These are phyloP conservation scores for Viola pubescens DNA, from an alignment of 441 rosid genomes.

Conservation along the genomic window DNA sequence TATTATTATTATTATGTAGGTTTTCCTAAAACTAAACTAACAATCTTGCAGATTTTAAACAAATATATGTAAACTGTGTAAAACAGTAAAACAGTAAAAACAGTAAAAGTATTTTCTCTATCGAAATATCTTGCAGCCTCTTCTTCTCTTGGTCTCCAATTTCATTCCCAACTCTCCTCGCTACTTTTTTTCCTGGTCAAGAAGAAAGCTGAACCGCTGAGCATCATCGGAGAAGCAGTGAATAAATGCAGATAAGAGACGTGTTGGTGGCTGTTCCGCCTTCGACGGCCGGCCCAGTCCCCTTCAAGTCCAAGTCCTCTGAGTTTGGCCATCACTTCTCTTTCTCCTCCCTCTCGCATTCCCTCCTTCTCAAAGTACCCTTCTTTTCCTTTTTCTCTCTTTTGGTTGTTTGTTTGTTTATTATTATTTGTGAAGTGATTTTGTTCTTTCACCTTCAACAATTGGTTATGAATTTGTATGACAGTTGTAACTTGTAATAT, in stretches of 20 bases:
- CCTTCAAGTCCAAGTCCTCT: constrained; percentile 12
- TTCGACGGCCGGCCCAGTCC: constrained; percentile 14
- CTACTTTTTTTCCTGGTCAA: no score
- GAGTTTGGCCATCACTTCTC: constrained; percentile 24
- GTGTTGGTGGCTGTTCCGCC: constrained; percentile 29
- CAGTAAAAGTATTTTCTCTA: not conserved
- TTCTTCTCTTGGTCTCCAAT: not conserved
- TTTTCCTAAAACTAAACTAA: no score
- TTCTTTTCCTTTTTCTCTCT: constrained; percentile 6
- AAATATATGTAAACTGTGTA: no score
- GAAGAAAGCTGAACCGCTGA: constrained; percentile 16
- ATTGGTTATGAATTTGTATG: no score
- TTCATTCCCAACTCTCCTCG: no score
- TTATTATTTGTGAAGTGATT: not conserved
- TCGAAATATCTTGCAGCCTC: not conserved
- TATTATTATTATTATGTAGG: no score
- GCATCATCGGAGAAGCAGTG: constrained; percentile 23
- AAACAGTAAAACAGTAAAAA: no score
- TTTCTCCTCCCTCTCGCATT: constrained; percentile 29
- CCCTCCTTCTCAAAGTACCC: constrained; percentile 31
- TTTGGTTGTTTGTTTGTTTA: not conserved
- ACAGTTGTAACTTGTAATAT: no score
- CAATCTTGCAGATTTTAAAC: no score
- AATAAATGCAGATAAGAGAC: constrained; percentile 16
- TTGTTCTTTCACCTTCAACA: no score